Base-by-base conservation (phyloP, 257 asterid species). In the Jaltomata sinuosa region DNA sequence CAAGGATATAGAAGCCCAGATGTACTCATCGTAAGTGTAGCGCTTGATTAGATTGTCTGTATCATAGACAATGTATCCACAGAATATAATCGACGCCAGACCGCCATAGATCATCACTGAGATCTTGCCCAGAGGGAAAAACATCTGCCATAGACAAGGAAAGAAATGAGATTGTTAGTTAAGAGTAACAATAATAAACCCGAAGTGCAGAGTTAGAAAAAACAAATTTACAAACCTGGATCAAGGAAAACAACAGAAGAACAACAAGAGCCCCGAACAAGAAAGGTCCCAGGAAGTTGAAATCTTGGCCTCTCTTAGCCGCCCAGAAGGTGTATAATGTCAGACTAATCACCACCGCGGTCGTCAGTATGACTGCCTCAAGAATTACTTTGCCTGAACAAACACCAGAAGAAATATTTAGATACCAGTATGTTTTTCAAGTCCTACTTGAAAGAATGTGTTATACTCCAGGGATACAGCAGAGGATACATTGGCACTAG, bases 241-340 rank as follows among this genome's bases (percentile, higher is more conserved):
- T 91, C 4, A 90, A 38, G 15, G 86, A 22, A 83, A 92, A 89
- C 49, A 87, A 11, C 25, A 85, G 0, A 19, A 92, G 87, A 31
- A 88, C 87, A 77, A 90, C 3, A 27, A 91, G 18, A 81, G 89
- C 86, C 53, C 92, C 91, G 3, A 85, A 76, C 84, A 89, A 42
- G 82, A 92, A 93, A 14, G 96, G 96, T 1, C 72, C 87, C 0
- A 94, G 87, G 89, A 91, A 94, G 71, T 57, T 81, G 86, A 92
- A 93, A 61, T 91, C 95, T 0, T 90, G 91, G 84, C 96, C 97
- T 83, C 90, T 90, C 83, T 47, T 90, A 11, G 96, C 91, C 0
- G 98, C 97, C 98, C 96, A 93, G 88, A 93, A 93, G 79, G 97
- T 92, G 93, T 90, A 94, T 31, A 87, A 36, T 12, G 92, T 91